phyloP scores from a whole-genome alignment of 192 early-diverging fungal genomes.

The Allomyces arbusculus region DNA sequence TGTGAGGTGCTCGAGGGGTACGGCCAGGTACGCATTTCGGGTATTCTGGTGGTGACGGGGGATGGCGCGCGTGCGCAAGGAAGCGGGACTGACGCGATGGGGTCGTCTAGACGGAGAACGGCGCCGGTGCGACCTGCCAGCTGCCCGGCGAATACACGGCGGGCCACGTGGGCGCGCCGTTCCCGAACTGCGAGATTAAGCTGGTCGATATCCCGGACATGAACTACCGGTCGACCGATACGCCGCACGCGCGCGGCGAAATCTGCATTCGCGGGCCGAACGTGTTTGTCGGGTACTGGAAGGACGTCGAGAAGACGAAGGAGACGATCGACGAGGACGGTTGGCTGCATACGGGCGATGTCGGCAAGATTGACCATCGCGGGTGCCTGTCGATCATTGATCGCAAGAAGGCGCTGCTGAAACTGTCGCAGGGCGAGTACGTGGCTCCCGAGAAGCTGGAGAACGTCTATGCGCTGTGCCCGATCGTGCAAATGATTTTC shows the following conservation, averaged over 20 bases:
- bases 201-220: constrained; percentile 76
- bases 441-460: constrained; percentile 74
- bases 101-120: neutral
- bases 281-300: constrained; percentile 58
- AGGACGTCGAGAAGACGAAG: constrained; percentile 48
- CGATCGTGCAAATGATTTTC: constrained; percentile 48
- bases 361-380: constrained; percentile 44
- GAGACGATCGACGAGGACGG: constrained; percentile 63
- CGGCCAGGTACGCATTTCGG: constrained; percentile 32
- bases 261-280: constrained; percentile 61
- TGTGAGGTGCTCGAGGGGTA: constrained; percentile 46
- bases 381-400: constrained; percentile 63
- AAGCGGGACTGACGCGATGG: too few species aligned
- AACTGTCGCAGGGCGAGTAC: constrained; percentile 58
- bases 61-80: too few species aligned
- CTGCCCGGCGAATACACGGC: constrained; percentile 34
- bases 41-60: too few species aligned
- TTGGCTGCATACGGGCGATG: constrained; percentile 72
- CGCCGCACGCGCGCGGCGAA: constrained; percentile 70
- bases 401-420: constrained; percentile 67
- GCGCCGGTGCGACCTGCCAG: constrained; percentile 31
- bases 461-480: constrained; percentile 31
- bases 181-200: constrained; percentile 58
- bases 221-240: constrained; percentile 55
- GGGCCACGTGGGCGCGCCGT: constrained; percentile 57